A percentile compares a stretch with the other conserved stretches of the same genome.
phyloP scores from a whole-genome alignment of 2,329 filamentous ascomycete species.

The Alternaria sp. region DNA sequence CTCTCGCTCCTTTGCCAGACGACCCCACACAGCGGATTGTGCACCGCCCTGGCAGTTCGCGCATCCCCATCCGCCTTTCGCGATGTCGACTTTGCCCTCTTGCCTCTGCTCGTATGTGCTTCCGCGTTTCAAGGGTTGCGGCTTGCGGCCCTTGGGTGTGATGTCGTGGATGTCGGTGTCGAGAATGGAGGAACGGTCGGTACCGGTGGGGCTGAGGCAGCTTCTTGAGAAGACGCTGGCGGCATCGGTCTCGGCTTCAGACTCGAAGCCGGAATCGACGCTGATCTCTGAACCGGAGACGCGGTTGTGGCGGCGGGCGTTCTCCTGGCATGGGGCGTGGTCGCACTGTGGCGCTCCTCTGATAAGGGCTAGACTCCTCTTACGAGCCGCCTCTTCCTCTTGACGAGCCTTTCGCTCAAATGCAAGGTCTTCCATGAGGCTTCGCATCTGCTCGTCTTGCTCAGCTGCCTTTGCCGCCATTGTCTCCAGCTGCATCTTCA shows the following conservation, averaged over 20 bases:
- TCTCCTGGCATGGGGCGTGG: slow-evolving; percentile 23
- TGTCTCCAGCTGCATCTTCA: slow-evolving; percentile 67
- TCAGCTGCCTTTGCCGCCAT: slow-evolving; percentile 63
- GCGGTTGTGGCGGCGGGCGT: slow-evolving; percentile 39
- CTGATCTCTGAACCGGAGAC: slow-evolving; percentile 45
- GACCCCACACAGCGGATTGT: slow-evolving; percentile 58
- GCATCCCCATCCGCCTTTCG: slow-evolving; percentile 40
- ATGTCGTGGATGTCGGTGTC: slow-evolving; percentile 41
- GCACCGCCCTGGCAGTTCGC: slow-evolving; percentile 46
- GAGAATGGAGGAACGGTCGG: slow-evolving; percentile 43
- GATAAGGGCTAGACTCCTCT: slow-evolving; percentile 39
- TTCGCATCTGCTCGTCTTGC: slow-evolving; percentile 62
- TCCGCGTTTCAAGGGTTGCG: slow-evolving; percentile 36
- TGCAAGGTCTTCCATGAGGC: slow-evolving; percentile 42
- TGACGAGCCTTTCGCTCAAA: slow-evolving; percentile 42
- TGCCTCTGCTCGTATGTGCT: slow-evolving; percentile 51
- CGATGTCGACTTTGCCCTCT: slow-evolving; percentile 44
- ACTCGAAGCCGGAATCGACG: slow-evolving; percentile 67
- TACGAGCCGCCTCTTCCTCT: slow-evolving; percentile 45
- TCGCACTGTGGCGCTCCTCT: slow-evolving; percentile 26
- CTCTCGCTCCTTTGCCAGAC: slow-evolving; percentile 59
- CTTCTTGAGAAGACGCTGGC: slow-evolving; percentile 50
- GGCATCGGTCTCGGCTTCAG: slow-evolving; percentile 60
- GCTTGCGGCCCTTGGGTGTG: slow-evolving; percentile 38
- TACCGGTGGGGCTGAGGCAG: slow-evolving; percentile 46